Evolutionary conservation across 495 filamentous ascomycete species (phyloP).

Genomic region (Aspergillus steynii): DNA sequence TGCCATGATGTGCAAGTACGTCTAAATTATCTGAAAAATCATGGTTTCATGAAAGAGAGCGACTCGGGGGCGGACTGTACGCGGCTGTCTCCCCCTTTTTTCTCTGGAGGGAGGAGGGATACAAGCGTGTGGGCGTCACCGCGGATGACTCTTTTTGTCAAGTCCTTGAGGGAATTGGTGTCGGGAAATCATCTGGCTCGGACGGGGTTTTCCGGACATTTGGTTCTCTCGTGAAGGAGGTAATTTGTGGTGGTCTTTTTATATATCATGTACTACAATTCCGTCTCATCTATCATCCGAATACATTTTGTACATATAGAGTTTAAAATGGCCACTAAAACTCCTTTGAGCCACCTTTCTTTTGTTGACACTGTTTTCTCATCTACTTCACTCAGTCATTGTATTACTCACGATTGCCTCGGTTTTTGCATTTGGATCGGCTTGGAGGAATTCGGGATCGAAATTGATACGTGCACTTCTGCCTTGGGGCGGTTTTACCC

Average conservation of each 20-base stretch:
- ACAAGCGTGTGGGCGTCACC: background rate
- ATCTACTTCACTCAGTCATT: slow-evolving; percentile 1
- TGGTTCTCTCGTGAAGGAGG: slow-evolving; percentile 16
- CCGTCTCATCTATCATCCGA: slow-evolving; percentile 22
- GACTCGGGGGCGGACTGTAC: no score
- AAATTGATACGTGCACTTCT: slow-evolving; percentile 10
- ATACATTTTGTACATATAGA: slow-evolving; percentile 49
- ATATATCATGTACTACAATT: slow-evolving; percentile 34
- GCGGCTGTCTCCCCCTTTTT: background rate
- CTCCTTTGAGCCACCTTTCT: slow-evolving; percentile 6
- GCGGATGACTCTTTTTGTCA: background rate
- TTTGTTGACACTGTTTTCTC: background rate
- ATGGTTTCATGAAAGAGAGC: slow-evolving; percentile 3
- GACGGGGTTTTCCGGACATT: background rate
- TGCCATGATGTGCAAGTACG: slow-evolving; percentile 81
- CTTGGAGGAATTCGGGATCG: background rate
- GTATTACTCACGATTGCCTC: background rate
- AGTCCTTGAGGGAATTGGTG: background rate
- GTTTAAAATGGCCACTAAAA: slow-evolving; percentile 38
- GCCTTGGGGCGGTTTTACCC: slow-evolving; percentile 2
- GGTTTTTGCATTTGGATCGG: background rate
- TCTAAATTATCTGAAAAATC: slow-evolving; percentile 31
- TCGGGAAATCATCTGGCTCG: background rate
- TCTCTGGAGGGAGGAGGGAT: background rate
- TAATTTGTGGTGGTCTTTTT: slow-evolving; percentile 32